Conservation (phyloP, 2,329 filamentous ascomycete species). For the Fusarium foetens region DNA sequence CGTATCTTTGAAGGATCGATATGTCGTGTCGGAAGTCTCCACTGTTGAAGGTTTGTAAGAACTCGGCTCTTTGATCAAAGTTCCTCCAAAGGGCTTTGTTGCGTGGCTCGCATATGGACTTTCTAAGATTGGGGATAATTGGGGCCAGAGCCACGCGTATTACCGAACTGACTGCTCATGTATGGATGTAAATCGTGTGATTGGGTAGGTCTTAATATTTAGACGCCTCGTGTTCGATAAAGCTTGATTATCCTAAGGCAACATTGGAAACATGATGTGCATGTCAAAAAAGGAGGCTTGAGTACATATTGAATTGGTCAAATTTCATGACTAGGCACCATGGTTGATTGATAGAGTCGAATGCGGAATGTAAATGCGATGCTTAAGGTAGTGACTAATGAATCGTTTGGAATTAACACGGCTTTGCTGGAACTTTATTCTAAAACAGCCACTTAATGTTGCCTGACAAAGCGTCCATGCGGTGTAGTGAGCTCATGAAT, state of each 20-base stretch:
- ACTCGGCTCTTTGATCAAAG: not conserved
- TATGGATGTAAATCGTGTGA: not conserved
- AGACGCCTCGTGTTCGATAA: not conserved
- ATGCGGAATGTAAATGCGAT: not conserved
- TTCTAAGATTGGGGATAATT: too few relatives aligned
- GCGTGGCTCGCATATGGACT: not conserved
- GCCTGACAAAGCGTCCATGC: not conserved
- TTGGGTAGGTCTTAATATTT: not conserved
- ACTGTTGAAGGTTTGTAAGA: not conserved
- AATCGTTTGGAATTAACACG: not conserved
- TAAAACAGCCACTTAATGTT: not conserved
- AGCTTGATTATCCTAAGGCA: rapidly evolving
- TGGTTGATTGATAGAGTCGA: rapidly evolving
- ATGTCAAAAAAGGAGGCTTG: rapidly evolving
- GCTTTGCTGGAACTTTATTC: not conserved
- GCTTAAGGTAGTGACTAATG: not conserved
- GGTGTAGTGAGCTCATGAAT: rapidly evolving
- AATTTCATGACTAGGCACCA: rapidly evolving
- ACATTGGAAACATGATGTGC: rapidly evolving
- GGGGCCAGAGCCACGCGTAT: rapidly evolving
- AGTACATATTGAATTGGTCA: rapidly evolving
- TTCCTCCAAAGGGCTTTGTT: not conserved
- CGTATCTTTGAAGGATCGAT: not conserved
- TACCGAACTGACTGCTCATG: rapidly evolving
- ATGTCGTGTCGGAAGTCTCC: not conserved